A percentile compares a stretch with the other conserved stretches of the same genome.
These are phyloP conservation scores for Blastomyces emzantsi DNA, from an alignment of 2,329 filamentous ascomycete species.

Conservation along the genomic window DNA sequence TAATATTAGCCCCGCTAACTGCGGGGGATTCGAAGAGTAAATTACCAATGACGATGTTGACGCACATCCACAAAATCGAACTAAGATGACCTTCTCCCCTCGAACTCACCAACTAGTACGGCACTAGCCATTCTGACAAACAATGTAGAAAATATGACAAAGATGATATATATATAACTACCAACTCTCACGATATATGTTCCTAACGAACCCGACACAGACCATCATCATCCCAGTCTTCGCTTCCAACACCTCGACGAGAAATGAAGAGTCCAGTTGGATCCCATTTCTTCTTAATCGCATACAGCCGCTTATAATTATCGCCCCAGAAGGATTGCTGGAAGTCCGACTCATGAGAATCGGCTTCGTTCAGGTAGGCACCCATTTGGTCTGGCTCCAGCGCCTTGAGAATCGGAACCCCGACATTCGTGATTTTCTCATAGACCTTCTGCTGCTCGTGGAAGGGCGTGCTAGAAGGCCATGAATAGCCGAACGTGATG, in stretches of 20 bases:
- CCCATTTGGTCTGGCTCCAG: constrained; percentile 28
- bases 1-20: background rate
- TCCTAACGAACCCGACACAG: constrained; percentile 3
- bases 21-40: background rate
- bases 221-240: constrained; percentile 23
- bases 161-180: background rate
- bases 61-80: background rate
- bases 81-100: background rate
- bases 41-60: background rate
- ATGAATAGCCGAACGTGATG: constrained; percentile 27
- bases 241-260: constrained; percentile 43
- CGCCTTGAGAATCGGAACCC: constrained; percentile 31
- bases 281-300: constrained; percentile 36
- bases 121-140: background rate
- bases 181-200: background rate
- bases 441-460: constrained; percentile 29
- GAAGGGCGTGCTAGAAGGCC: constrained; percentile 20
- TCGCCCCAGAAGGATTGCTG: constrained; percentile 34
- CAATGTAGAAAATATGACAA: background rate
- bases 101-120: too few relatives aligned
- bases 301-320: constrained; percentile 30
- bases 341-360: constrained; percentile 30
- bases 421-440: constrained; percentile 29
- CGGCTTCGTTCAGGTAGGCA: constrained; percentile 35
- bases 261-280: constrained; percentile 40